phyloP scores from a whole-genome alignment of 352 stramenopile species.

The Globisporangium parvum region DNA sequence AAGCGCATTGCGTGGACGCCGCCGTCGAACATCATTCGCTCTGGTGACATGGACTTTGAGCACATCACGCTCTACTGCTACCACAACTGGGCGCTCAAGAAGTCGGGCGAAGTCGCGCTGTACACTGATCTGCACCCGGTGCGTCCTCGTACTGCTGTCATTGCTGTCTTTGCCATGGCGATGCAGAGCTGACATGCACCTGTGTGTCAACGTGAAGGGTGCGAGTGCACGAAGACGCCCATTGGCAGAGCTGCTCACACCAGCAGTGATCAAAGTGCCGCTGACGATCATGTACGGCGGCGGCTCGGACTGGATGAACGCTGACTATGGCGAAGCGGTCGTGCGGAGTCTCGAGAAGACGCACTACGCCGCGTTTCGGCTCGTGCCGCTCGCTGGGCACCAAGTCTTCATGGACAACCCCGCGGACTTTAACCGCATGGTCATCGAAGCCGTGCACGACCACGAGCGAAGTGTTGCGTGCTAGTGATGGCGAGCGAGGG shows the following conservation, averaged over 20 bases:
- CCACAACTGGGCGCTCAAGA: conserved; percentile 74
- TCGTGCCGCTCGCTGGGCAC: conserved; percentile 63
- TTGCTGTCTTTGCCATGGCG: not conserved
- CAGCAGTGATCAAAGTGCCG: conserved; percentile 47
- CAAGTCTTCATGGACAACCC: conserved; percentile 88
- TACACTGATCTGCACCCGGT: conserved; percentile 74
- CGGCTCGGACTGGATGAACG: conserved; percentile 78
- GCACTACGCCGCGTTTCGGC: conserved; percentile 59
- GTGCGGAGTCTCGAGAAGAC: conserved; percentile 48
- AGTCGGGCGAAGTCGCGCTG: conserved; percentile 64
- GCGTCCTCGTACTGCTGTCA: conserved; percentile 3
- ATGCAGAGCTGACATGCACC: not conserved
- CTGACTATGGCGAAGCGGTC: conserved; percentile 48
- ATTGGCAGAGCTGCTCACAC: conserved; percentile 49
- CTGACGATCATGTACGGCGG: conserved; percentile 78
- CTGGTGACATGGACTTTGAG: conserved; percentile 57
- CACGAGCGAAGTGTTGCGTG: conserved; percentile 27
- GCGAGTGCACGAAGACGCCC: conserved; percentile 42
- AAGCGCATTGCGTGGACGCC: conserved; percentile 59
- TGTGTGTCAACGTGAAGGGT: conserved; percentile 20
- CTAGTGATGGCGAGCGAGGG: not conserved
- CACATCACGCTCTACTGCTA: conserved; percentile 75
- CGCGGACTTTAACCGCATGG: conserved; percentile 61
- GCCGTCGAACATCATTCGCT: conserved; percentile 65
- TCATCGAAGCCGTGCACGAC: conserved; percentile 63